phyloP scores from a whole-genome alignment of 2,329 filamentous ascomycete genomes.

The Diaporthe batatas region DNA sequence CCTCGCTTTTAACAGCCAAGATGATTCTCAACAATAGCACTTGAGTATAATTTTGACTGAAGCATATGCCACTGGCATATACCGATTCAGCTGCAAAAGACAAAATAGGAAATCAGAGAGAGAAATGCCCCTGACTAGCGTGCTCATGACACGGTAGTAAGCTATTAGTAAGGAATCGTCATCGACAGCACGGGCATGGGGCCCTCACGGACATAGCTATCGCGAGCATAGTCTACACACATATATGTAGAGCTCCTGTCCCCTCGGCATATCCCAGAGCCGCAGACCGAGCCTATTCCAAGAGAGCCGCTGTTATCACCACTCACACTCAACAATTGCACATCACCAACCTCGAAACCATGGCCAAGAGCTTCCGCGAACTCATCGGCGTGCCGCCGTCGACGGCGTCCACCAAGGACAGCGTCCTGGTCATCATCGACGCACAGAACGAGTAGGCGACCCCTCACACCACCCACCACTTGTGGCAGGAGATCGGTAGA shows the following conservation, averaged over 20 bases:
- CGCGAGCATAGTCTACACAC: background rate
- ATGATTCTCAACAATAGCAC: background rate
- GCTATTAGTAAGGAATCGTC: conserved; percentile 15
- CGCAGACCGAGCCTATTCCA: background rate
- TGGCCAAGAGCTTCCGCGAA: conserved; percentile 54
- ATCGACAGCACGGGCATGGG: background rate
- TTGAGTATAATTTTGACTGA: background rate
- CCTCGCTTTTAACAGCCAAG: too few relatives aligned
- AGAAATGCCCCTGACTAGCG: background rate
- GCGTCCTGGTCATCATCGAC: conserved; percentile 75
- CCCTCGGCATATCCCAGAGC: background rate
- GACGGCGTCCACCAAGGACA: conserved; percentile 69
- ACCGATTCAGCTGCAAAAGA: background rate
- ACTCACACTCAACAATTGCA: background rate
- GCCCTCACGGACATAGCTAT: background rate
- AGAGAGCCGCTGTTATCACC: background rate
- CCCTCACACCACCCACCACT: too few relatives aligned
- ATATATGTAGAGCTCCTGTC: background rate
- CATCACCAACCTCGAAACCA: background rate
- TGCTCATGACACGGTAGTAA: background rate
- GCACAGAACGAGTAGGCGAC: conserved; percentile 73
- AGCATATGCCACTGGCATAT: background rate
- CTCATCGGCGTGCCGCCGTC: conserved; percentile 68
- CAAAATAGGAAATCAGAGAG: background rate
- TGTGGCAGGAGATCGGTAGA: background rate